Evolutionary conservation across 331 rosid genomes (phyloP), one percentile per base, ranked within the genome.

Genomic region (Saraca asoca): DNA sequence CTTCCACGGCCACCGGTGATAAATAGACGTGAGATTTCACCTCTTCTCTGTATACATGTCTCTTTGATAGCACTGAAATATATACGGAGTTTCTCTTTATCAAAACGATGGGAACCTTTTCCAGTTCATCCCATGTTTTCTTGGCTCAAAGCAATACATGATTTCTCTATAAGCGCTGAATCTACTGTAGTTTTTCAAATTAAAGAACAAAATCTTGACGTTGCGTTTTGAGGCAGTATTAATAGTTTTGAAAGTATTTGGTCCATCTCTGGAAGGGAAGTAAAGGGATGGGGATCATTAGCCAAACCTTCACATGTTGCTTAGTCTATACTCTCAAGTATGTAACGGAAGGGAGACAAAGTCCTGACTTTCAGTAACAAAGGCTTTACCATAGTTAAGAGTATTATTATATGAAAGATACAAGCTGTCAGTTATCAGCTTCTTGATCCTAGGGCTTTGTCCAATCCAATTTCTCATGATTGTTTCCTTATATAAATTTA

Each of bases 1-100:
- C 70, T 92, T 69, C 89, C 98, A 10, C 72, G 95, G 66, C 88
- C 96, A 63, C 95, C 93, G 0, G 78, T 64, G 66, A 79, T 83
- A 14, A 91, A 87, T 68, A 83, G 95, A 85, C 96, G 98, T 89
- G 58, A 71, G 96, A 65, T 62, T 41, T 43, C 34, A 42, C 17
- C 3, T 37, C 44, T 46, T 12, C 69, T 43, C 29, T 11, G 10
- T 38, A 14, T 45, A 15, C 9, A 24, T 24, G 31, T 37, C 31
- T n/a, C 69, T 10, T 5, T 39, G 11, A 9, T 8, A 10, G 1
- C 2, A 24, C 1, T 24, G 31, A n/a, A n/a, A 8, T 39, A 7
- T 39, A 33, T 3, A 24, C 31, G 1, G 31, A 24, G 31, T 24
- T 24, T 52, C 39, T 65, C n/a, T 66, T n/a, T 39, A 38, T 66